Evolutionary conservation across 1,139 yeast species (phyloP).

Genomic region (Suhomyces chickasaworum): DNA sequence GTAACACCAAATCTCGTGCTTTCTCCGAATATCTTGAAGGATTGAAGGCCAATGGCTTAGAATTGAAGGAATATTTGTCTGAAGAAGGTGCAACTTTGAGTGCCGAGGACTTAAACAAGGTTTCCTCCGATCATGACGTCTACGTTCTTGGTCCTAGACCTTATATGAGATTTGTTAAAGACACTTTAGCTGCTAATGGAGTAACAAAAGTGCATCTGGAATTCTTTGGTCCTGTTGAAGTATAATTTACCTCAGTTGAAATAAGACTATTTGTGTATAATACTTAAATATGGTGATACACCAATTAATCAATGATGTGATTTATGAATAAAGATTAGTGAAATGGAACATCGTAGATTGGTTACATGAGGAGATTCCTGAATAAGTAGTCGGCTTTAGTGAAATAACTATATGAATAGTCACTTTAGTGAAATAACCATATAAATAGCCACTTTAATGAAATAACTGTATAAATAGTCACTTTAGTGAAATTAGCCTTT

Average conservation of each 20-base stretch:
- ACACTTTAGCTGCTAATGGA: conserved; percentile 18
- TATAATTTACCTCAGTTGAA: conserved; percentile 4
- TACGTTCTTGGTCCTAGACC: conserved; percentile 40
- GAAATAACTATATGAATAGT: too few relatives aligned
- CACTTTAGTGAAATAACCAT: too few relatives aligned
- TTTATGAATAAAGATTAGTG: too few relatives aligned
- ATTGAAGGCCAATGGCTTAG: conserved; percentile 21
- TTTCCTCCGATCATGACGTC: conserved; percentile 25
- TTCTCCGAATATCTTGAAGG: conserved; percentile 27
- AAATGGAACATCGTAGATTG: too few relatives aligned
- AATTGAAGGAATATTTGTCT: conserved; percentile 26
- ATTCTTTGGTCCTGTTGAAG: conserved; percentile 26
- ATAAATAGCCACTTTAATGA: too few relatives aligned
- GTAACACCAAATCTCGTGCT: conserved; percentile 26
- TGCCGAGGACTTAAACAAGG: conserved; percentile 18
- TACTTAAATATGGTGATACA: too few relatives aligned
- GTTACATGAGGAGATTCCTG: too few relatives aligned
- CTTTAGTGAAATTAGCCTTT: too few relatives aligned
- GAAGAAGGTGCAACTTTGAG: conserved; percentile 10
- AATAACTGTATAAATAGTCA: too few relatives aligned
- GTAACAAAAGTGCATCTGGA: conserved; percentile 20
- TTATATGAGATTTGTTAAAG: conserved; percentile 34
- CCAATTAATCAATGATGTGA: too few relatives aligned
- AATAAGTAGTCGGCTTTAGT: too few relatives aligned
- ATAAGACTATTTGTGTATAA: too few relatives aligned